phyloP scores from a whole-genome alignment of 495 filamentous ascomycete genomes.

The Neurospora pannonica region DNA sequence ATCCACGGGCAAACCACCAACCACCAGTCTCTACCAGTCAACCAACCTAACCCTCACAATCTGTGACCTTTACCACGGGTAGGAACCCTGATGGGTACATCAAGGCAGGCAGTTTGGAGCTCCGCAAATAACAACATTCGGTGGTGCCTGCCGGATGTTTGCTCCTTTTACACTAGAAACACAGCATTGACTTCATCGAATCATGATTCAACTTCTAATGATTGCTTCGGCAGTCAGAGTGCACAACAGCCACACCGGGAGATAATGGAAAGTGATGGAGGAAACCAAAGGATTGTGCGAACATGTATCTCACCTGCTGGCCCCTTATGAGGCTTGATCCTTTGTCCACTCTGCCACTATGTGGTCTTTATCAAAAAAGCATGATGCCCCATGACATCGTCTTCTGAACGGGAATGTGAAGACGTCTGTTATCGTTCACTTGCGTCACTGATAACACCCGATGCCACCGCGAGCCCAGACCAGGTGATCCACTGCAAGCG shows the following conservation, averaged over 20 bases:
- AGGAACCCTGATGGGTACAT: background rate
- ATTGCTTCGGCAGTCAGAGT: background rate
- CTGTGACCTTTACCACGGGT: background rate
- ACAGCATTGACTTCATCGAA: background rate
- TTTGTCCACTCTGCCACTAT: background rate
- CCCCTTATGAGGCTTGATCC: background rate
- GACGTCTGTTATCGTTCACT: slow-evolving; percentile 15
- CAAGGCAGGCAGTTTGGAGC: background rate
- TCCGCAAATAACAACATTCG: background rate
- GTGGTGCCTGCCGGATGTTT: background rate
- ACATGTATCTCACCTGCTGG: background rate
- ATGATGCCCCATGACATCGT: background rate
- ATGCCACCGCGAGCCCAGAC: slow-evolving; percentile 7
- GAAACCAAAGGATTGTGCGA: background rate
- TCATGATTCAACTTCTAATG: background rate
- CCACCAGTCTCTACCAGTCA: background rate
- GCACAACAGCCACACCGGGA: background rate
- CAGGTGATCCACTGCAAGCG: background rate
- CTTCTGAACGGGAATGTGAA: background rate
- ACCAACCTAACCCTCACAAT: background rate
- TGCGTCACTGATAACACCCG: slow-evolving; percentile 28
- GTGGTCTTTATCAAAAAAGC: background rate
- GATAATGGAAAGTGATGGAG: background rate
- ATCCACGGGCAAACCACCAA: background rate
- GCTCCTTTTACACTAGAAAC: background rate